Evolutionary conservation across 352 stramenopile genomes (phyloP).

Genomic region (Phytophthora cryptogea): DNA sequence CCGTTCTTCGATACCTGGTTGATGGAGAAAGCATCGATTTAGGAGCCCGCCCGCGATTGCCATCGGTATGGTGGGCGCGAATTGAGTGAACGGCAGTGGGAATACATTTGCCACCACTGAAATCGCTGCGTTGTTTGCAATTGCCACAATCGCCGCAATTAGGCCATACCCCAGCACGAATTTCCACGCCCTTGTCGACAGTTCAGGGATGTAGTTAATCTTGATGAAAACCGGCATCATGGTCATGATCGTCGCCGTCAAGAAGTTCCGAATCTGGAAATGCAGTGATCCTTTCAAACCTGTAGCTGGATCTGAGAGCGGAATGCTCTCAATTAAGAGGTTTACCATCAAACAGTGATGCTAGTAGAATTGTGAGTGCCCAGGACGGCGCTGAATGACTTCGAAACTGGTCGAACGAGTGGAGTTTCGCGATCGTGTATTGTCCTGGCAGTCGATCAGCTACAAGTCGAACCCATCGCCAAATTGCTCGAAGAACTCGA

Average conservation of each 20-base stretch:
- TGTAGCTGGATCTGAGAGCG: slow-evolving; percentile 10
- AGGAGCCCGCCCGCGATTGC: slow-evolving; percentile 3
- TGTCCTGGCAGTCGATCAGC: slow-evolving; percentile 21
- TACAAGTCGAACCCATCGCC: slow-evolving; percentile 2
- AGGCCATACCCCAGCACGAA: slow-evolving; percentile 11
- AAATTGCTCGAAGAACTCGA: not conserved
- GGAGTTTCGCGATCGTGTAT: slow-evolving; percentile 37
- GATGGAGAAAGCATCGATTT: slow-evolving; percentile 2
- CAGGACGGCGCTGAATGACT: not conserved
- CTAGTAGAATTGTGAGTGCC: slow-evolving; percentile 11
- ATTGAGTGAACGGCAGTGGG: slow-evolving; percentile 37
- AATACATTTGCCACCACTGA: slow-evolving; percentile 25
- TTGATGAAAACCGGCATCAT: slow-evolving; percentile 12
- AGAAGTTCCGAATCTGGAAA: slow-evolving; percentile 30
- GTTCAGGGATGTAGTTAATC: slow-evolving; percentile 27
- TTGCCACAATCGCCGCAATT: slow-evolving; percentile 11
- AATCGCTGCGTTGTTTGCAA: slow-evolving; percentile 20
- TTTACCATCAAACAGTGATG: slow-evolving; percentile 24
- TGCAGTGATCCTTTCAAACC: slow-evolving; percentile 11
- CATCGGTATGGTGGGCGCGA: slow-evolving; percentile 18
- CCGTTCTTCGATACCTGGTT: not conserved
- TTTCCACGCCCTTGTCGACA: slow-evolving; percentile 19
- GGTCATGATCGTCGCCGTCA: slow-evolving; percentile 7
- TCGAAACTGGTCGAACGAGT: slow-evolving; percentile 28
- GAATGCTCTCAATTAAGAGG: slow-evolving; percentile 30